These are phyloP conservation scores for Buddleja alternifolia DNA, from an alignment of 257 asterid genomes.

Conservation along the genomic window DNA sequence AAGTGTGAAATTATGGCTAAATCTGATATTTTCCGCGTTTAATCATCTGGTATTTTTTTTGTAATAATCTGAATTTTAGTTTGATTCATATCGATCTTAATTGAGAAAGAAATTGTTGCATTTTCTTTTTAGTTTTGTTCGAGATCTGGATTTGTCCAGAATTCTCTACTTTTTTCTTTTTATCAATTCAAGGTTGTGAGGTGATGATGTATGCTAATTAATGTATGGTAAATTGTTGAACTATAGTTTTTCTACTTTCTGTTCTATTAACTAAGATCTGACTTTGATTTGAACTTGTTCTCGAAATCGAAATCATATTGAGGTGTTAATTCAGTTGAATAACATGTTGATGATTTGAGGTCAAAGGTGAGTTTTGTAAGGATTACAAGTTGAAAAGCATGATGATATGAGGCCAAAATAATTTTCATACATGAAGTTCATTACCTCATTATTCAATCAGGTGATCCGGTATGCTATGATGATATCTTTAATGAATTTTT, in stretches of 20 bases:
- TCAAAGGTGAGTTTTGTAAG: not conserved
- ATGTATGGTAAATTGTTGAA: not conserved
- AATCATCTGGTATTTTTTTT: not conserved
- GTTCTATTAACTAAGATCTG: constrained; percentile 13
- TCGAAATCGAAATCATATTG: not conserved
- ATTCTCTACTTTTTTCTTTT: not conserved
- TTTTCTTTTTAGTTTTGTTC: constrained; percentile 2
- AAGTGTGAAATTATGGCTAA: constrained; percentile 5
- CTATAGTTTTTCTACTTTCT: constrained; percentile 8
- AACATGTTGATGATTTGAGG: not conserved
- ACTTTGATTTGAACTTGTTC: not conserved
- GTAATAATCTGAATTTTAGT: constrained; percentile 1
- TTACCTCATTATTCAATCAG: not conserved
- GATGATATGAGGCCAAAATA: not conserved
- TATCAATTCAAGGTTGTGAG: not conserved
- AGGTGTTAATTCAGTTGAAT: not conserved
- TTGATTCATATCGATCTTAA: constrained; percentile 14
- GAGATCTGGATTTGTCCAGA: constrained; percentile 23
- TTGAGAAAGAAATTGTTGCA: not conserved
- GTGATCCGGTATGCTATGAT: not conserved
- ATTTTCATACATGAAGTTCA: not conserved
- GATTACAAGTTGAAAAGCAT: not conserved
- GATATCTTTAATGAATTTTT: not conserved
- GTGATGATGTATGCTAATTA: constrained; percentile 3
- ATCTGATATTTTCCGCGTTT: not conserved